A percentile compares a stretch with the other conserved stretches of the same genome.
Evolutionary conservation across 1,139 yeast species (phyloP).

Genomic region (Diutina neorugosa): DNA sequence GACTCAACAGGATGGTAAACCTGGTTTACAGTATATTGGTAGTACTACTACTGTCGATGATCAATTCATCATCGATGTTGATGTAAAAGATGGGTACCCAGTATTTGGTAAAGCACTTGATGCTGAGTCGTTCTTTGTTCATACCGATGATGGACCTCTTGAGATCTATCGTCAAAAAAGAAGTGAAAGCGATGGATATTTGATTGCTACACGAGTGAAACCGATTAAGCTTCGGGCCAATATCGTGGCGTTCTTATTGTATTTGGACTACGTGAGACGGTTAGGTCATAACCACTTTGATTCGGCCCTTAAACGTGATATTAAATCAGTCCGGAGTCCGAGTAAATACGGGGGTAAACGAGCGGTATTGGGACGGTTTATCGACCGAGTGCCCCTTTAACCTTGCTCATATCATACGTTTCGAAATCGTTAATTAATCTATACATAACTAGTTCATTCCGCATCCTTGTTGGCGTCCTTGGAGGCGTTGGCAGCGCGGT

Average conservation of each 20-base stretch:
- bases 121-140: not conserved
- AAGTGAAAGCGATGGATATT: not conserved
- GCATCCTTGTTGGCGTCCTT: conserved; percentile 3
- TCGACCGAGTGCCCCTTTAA: not conserved
- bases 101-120: not conserved
- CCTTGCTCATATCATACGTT: too few species aligned
- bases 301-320: not conserved
- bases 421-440: not conserved
- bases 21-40: not conserved
- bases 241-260: not conserved
- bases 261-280: not conserved
- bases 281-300: not conserved
- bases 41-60: not conserved
- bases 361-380: not conserved
- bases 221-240: not conserved
- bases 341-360: not conserved
- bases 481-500: conserved; percentile 34
- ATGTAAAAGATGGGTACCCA: not conserved
- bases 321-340: not conserved
- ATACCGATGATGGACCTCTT: not conserved
- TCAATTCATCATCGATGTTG: not conserved
- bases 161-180: not conserved
- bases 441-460: conserved; percentile 3
- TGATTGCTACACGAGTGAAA: not conserved
- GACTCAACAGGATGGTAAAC: not conserved